phyloP scores from a whole-genome alignment of 2,329 filamentous ascomycete genomes.

The Pseudogymnoascus sp. region DNA sequence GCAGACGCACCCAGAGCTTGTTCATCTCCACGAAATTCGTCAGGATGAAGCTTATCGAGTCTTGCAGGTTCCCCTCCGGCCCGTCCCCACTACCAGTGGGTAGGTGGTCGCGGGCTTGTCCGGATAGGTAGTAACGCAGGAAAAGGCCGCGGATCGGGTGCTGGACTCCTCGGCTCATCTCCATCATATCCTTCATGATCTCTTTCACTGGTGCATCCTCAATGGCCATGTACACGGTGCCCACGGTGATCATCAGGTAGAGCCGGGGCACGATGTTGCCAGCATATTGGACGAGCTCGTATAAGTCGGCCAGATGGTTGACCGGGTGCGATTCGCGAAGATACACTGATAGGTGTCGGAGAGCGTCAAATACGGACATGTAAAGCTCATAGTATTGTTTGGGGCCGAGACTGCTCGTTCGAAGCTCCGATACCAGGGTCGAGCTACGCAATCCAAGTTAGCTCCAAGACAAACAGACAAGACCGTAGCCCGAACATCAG shows the following conservation, averaged over 20 bases:
- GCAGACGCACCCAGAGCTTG: constrained; percentile 95
- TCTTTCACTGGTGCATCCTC: constrained; percentile 98
- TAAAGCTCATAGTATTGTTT: constrained; percentile 99
- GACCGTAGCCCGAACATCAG: constrained; percentile 13
- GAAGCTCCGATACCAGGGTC: constrained; percentile 94
- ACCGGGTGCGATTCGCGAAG: constrained; percentile 95
- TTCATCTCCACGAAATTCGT: constrained; percentile 99
- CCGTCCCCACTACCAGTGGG: constrained; percentile 79
- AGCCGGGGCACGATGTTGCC: constrained; percentile 94
- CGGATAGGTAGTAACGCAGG: constrained; percentile 89
- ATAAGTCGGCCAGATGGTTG: constrained; percentile 95
- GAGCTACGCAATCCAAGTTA: constrained; percentile 54
- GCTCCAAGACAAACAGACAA: constrained; percentile 19
- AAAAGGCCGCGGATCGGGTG: constrained; percentile 94
- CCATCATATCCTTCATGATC: constrained; percentile 99
- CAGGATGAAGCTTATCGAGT: constrained; percentile 95
- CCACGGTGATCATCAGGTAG: constrained; percentile 98
- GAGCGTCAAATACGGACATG: constrained; percentile 97
- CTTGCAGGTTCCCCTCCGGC: constrained; percentile 89
- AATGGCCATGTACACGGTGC: constrained; percentile 98
- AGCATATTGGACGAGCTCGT: constrained; percentile 95
- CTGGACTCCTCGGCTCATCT: constrained; percentile 97
- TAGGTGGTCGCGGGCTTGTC: constrained; percentile 84
- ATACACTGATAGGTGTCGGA: constrained; percentile 93
- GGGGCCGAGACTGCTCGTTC: constrained; percentile 92